Percentiles rank a stretch among this genome's conserved stretches.
Conservation (phyloP, 1,284 basidiomycete genomes). For the Ustilago xerochloae region DNA sequence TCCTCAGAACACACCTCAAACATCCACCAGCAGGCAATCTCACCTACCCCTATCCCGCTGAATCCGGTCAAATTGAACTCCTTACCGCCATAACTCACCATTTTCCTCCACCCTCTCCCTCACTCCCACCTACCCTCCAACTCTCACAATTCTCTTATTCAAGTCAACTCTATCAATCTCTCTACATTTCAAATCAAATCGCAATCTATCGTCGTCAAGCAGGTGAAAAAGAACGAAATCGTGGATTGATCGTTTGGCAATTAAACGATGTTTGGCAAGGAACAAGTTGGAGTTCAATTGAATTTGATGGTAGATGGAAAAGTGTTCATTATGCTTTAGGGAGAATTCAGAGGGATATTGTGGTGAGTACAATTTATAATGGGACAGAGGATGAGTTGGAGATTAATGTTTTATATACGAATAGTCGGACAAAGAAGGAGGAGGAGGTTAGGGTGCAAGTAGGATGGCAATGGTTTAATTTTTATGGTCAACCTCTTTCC, state of each 20-base stretch:
- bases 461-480: constrained; percentile 27
- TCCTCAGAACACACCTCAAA: constrained; percentile 75
- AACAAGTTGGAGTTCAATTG: constrained; percentile 74
- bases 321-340: constrained; percentile 72
- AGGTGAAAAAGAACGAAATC: constrained; percentile 75
- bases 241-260: constrained; percentile 76
- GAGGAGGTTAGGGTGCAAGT: constrained; percentile 1
- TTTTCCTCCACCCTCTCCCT: constrained; percentile 54
- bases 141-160: constrained; percentile 31
- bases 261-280: constrained; percentile 79
- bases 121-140: not conserved
- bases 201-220: constrained; percentile 76
- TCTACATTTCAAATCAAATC: constrained; percentile 72
- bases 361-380: constrained; percentile 72
- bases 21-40: constrained; percentile 73
- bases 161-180: constrained; percentile 43
- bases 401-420: constrained; percentile 69
- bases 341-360: constrained; percentile 72
- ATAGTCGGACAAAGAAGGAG: not conserved
- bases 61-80: constrained; percentile 74
- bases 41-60: constrained; percentile 74
- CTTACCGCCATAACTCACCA: constrained; percentile 71
- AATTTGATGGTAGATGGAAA: constrained; percentile 77
- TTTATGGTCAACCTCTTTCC: not conserved
- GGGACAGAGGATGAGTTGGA: constrained; percentile 73